These are phyloP conservation scores for Ascochyta viciae-villosae DNA, from an alignment of 2,329 filamentous ascomycete genomes.

Conservation along the genomic window DNA sequence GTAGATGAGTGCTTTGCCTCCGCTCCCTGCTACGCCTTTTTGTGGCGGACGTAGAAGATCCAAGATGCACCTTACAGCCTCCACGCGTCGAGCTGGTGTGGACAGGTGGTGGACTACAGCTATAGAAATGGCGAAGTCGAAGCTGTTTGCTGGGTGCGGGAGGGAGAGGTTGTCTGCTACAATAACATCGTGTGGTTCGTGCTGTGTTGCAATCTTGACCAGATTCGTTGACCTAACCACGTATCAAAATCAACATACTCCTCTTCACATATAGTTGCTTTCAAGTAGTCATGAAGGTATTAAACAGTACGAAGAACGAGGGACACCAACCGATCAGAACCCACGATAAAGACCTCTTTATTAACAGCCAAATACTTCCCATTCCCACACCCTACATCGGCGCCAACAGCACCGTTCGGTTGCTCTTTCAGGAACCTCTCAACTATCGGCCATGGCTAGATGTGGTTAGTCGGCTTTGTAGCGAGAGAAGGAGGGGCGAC, in stretches of 20 bases:
- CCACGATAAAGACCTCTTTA: constrained; percentile 77
- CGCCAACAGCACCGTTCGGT: constrained; percentile 74
- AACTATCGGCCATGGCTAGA: constrained; percentile 88
- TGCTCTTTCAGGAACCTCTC: constrained; percentile 75
- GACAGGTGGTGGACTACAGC: constrained; percentile 95
- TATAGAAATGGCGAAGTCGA: constrained; percentile 93
- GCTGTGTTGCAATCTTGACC: constrained; percentile 60
- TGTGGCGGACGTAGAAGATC: constrained; percentile 61
- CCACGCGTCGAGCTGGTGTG: constrained; percentile 73
- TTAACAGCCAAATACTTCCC: constrained; percentile 93
- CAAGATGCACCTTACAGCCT: constrained; percentile 75
- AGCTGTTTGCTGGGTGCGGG: constrained; percentile 71
- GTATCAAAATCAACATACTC: not conserved
- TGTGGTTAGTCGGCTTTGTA: constrained; percentile 25
- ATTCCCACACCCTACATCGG: constrained; percentile 95
- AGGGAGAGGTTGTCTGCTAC: constrained; percentile 85
- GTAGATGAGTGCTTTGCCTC: constrained; percentile 79
- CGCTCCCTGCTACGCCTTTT: not conserved
- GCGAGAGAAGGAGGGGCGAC: constrained; percentile 21
- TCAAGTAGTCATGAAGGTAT: no score
- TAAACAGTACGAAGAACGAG: constrained; percentile 35
- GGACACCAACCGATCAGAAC: constrained; percentile 73
- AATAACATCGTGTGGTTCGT: constrained; percentile 69
- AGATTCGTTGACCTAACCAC: constrained; percentile 63
- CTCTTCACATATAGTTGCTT: no score